Evolutionary conservation across 2,329 filamentous ascomycete genomes (phyloP).

Genomic region (Fusarium subtropicale): DNA sequence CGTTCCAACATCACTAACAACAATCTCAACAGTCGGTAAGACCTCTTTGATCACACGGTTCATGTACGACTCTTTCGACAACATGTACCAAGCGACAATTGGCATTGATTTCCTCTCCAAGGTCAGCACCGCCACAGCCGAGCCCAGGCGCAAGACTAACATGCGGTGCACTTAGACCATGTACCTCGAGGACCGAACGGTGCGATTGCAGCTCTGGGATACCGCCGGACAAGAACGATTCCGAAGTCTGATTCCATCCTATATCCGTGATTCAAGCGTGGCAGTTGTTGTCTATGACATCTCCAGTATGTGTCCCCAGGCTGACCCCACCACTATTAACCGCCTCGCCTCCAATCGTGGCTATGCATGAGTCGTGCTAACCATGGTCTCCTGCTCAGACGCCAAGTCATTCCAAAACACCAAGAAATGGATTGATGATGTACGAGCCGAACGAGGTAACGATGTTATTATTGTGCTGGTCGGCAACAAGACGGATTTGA

Average conservation of each 20-base stretch:
- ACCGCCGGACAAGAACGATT: constrained; percentile 98
- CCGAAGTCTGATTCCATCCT: constrained; percentile 95
- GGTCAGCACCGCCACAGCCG: constrained; percentile 61
- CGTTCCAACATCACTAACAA: constrained; percentile 44
- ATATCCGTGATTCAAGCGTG: constrained; percentile 97
- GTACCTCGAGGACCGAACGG: constrained; percentile 99
- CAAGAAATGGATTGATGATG: constrained; percentile 99
- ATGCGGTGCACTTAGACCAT: constrained; percentile 73
- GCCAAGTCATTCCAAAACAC: constrained; percentile 99
- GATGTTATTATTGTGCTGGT: constrained; percentile 99
- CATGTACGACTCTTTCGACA: constrained; percentile 99
- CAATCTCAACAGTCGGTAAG: constrained; percentile 80
- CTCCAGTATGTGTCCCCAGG: constrained; percentile 69
- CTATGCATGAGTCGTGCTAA: constrained; percentile 39
- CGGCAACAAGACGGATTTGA: constrained; percentile 98
- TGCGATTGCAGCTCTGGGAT: constrained; percentile 97
- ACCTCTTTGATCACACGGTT: constrained; percentile 98
- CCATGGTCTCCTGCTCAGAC: constrained; percentile 60
- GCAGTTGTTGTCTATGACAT: constrained; percentile 99
- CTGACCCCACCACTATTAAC: constrained; percentile 37
- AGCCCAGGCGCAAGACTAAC: constrained; percentile 34
- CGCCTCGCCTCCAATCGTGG: constrained; percentile 19
- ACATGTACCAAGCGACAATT: constrained; percentile 99
- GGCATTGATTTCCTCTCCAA: constrained; percentile 99
- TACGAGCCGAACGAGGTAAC: constrained; percentile 94